Conservation (phyloP, 441 rosid genomes). For the Mallotus japonicus region DNA sequence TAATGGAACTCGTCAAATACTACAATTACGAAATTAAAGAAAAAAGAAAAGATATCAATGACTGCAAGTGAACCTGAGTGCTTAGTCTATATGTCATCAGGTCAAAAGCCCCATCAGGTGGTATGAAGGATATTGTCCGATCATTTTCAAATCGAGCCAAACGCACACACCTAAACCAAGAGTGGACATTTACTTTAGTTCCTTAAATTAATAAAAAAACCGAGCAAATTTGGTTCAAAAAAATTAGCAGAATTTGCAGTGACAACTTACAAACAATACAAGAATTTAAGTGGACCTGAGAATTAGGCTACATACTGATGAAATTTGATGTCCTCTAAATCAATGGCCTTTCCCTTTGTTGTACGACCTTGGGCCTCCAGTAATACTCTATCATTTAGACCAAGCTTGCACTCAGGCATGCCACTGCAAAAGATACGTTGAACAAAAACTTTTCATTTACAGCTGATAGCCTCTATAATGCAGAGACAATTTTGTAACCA, state of each 20-base stretch:
- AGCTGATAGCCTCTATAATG: neutral
- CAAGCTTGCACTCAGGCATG: slow-evolving; percentile 99
- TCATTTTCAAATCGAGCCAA: slow-evolving; percentile 93
- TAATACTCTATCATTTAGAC: slow-evolving; percentile 88
- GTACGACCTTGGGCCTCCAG: slow-evolving; percentile 96
- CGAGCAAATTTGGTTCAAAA: slow-evolving; percentile 20
- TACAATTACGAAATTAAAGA: neutral
- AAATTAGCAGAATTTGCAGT: neutral
- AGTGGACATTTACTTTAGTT: neutral
- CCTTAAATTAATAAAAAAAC: slow-evolving; percentile 11
- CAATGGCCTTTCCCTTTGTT: slow-evolving; percentile 96
- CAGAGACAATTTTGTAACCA: neutral
- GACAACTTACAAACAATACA: slow-evolving; percentile 3
- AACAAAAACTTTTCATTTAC: slow-evolving; percentile 4
- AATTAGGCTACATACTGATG: slow-evolving; percentile 66
- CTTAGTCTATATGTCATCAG: slow-evolving; percentile 93
- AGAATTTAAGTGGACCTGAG: slow-evolving; percentile 21
- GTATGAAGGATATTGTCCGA: slow-evolving; percentile 91
- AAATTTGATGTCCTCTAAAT: slow-evolving; percentile 94
- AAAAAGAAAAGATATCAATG: neutral
- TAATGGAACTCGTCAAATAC: slow-evolving; percentile 13
- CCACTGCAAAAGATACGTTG: slow-evolving; percentile 54
- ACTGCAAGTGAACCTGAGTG: slow-evolving; percentile 53
- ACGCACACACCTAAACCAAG: slow-evolving; percentile 69
- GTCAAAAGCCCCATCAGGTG: slow-evolving; percentile 97